A percentile compares a stretch with the other conserved stretches of the same genome.
Evolutionary conservation across 768 basidiomycete genomes (phyloP).

Genomic region (Cytidiella melzeri): DNA sequence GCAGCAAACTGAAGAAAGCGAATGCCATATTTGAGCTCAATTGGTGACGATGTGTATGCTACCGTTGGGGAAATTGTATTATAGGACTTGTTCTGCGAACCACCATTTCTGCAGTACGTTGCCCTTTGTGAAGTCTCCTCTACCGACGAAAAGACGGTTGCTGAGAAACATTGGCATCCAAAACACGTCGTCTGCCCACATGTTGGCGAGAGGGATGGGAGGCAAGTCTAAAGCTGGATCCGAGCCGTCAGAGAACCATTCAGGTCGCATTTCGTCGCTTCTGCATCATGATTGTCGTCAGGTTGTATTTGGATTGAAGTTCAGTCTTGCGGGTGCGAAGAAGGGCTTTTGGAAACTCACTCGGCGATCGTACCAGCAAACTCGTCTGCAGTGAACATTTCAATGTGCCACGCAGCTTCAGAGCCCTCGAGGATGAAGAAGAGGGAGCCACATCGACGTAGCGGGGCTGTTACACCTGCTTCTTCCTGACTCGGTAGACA

Average conservation of each 20-base stretch:
- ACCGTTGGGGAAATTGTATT: too few species aligned
- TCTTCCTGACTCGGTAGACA: slow-evolving; percentile 59
- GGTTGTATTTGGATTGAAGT: too few species aligned
- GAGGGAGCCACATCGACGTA: slow-evolving; percentile 58
- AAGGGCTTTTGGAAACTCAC: slow-evolving; percentile 44
- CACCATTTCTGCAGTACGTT: slow-evolving; percentile 29
- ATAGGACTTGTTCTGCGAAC: slow-evolving; percentile 20
- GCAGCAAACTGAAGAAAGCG: too few species aligned
- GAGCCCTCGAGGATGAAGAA: slow-evolving; percentile 52
- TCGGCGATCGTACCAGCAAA: slow-evolving; percentile 59
- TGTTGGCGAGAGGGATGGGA: slow-evolving; percentile 53
- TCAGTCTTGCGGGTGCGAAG: too few species aligned
- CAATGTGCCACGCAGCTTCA: slow-evolving; percentile 64
- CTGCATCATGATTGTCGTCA: slow-evolving; percentile 31
- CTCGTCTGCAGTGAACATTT: slow-evolving; percentile 60
- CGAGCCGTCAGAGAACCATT: slow-evolving; percentile 56
- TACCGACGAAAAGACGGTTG: slow-evolving; percentile 38
- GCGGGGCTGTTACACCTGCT: slow-evolving; percentile 62
- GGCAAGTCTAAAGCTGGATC: slow-evolving; percentile 18
- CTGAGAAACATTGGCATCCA: slow-evolving; percentile 64
- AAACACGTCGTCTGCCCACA: slow-evolving; percentile 58
- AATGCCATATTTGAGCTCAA: too few species aligned
- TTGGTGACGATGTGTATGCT: too few species aligned
- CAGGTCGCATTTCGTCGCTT: slow-evolving; percentile 82
- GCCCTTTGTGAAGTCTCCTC: slow-evolving; percentile 36